These are phyloP conservation scores for Xylaria venustula DNA, from an alignment of 495 filamentous ascomycete genomes.

Conservation along the genomic window DNA sequence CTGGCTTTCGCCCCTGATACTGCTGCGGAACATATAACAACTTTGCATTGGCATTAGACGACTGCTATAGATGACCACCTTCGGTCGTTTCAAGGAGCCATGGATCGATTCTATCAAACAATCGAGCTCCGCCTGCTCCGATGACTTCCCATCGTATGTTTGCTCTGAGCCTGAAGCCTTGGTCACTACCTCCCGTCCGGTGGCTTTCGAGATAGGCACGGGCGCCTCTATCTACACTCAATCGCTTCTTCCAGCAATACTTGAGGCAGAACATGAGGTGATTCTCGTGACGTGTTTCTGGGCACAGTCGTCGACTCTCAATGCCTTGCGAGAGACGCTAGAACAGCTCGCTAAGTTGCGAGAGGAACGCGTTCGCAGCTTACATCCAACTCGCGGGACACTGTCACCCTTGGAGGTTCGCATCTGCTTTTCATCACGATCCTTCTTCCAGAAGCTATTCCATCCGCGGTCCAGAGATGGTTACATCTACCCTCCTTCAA, in stretches of 20 bases:
- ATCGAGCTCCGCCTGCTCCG: background rate
- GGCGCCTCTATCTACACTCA: conserved; percentile 54
- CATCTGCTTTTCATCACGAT: conserved; percentile 66
- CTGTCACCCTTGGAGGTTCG: conserved; percentile 44
- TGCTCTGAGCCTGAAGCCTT: conserved; percentile 35
- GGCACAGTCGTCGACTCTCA: conserved; percentile 57
- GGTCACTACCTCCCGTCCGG: conserved; percentile 42
- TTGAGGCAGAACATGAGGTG: conserved; percentile 56
- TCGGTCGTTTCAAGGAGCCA: conserved; percentile 17
- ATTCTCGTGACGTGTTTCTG: conserved; percentile 78
- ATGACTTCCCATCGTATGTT: conserved; percentile 33
- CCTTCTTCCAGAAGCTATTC: conserved; percentile 66
- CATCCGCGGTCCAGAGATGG: conserved; percentile 58
- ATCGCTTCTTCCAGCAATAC: conserved; percentile 55
- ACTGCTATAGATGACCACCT: conserved; percentile 8
- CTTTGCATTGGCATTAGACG: too few species aligned
- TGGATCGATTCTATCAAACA: conserved; percentile 20
- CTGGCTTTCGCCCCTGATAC: too few species aligned
- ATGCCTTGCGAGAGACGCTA: conserved; percentile 48
- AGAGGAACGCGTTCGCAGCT: conserved; percentile 23
- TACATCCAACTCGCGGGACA: conserved; percentile 7
- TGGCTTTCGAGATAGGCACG: conserved; percentile 55
- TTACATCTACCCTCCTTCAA: conserved; percentile 52
- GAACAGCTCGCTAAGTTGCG: conserved; percentile 46
- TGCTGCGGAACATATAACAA: background rate